phyloP scores from a whole-genome alignment of 805 yeast genomes.

The Suhomyces prunicola region DNA sequence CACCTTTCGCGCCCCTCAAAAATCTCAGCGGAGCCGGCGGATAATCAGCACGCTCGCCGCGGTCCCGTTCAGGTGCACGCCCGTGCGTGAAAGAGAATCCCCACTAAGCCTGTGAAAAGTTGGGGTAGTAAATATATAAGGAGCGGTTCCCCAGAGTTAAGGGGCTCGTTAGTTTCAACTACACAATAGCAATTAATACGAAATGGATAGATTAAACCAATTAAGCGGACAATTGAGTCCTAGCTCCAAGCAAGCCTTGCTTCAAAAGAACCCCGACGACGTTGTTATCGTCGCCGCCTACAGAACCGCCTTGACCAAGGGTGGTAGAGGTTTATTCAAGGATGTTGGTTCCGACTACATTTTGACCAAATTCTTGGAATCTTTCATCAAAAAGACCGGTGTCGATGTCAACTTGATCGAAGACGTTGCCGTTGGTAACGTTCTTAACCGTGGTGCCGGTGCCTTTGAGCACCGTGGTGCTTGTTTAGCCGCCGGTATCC shows the following conservation, averaged over 20 bases:
- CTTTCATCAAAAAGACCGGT: constrained; percentile 52
- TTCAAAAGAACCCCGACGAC: constrained; percentile 72
- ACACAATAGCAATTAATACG: neutral
- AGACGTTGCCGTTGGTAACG: constrained; percentile 89
- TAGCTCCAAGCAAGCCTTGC: constrained; percentile 39
- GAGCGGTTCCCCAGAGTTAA: neutral
- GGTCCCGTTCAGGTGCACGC: neutral
- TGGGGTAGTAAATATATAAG: neutral
- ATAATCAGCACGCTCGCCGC: neutral
- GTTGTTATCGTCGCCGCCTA: constrained; percentile 88
- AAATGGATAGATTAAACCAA: constrained; percentile 47
- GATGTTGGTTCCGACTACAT: constrained; percentile 81
- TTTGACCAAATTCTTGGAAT: constrained; percentile 60
- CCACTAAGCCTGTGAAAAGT: constrained; percentile 2
- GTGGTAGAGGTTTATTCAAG: constrained; percentile 81
- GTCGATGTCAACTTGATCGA: constrained; percentile 57
- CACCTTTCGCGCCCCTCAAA: neutral
- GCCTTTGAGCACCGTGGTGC: constrained; percentile 95
- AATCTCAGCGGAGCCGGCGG: neutral
- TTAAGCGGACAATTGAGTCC: constrained; percentile 43
- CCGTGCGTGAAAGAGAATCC: neutral
- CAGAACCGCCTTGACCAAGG: constrained; percentile 87
- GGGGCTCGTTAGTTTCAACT: neutral
- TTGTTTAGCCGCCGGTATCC: constrained; percentile 84
- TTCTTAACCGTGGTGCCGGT: constrained; percentile 89